Evolutionary conservation across 495 filamentous ascomycete genomes (phyloP).

Genomic region (Xylaria intraflava): DNA sequence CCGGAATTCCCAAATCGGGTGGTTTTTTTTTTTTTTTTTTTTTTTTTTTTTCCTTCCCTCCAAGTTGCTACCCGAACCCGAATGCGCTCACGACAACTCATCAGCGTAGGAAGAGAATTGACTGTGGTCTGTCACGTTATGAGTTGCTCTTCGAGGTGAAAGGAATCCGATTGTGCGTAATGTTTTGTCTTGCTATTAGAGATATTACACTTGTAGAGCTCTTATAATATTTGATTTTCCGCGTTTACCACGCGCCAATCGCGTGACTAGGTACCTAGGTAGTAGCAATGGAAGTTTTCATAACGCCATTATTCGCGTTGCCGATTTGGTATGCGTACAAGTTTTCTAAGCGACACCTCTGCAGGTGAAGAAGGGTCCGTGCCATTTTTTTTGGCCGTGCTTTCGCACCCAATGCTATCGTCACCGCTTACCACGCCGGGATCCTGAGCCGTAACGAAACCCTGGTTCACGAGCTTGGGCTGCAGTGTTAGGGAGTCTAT

Average conservation of each 20-base stretch:
- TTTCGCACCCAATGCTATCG: neutral
- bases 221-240: neutral
- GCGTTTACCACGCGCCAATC: neutral
- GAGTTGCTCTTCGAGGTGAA: too few species aligned
- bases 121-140: too few species aligned
- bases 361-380: neutral
- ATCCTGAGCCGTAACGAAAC: neutral
- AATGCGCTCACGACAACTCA: too few species aligned
- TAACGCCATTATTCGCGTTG: neutral
- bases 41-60: too few species aligned
- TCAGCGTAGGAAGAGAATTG: too few species aligned
- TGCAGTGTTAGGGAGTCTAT: constrained; percentile 91
- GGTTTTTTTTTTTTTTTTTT: too few species aligned
- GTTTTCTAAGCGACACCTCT: constrained; percentile 22
- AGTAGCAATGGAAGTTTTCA: too few species aligned
- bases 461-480: constrained; percentile 52
- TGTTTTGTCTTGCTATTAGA: neutral
- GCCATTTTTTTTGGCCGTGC: neutral
- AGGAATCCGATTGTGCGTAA: neutral
- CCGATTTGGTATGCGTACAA: neutral
- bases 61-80: too few species aligned
- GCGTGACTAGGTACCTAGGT: too few species aligned
- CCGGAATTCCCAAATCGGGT: too few species aligned
- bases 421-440: neutral
- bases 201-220: constrained; percentile 12